Conservation (phyloP, 331 rosid species). For the Quercus phellos region DNA sequence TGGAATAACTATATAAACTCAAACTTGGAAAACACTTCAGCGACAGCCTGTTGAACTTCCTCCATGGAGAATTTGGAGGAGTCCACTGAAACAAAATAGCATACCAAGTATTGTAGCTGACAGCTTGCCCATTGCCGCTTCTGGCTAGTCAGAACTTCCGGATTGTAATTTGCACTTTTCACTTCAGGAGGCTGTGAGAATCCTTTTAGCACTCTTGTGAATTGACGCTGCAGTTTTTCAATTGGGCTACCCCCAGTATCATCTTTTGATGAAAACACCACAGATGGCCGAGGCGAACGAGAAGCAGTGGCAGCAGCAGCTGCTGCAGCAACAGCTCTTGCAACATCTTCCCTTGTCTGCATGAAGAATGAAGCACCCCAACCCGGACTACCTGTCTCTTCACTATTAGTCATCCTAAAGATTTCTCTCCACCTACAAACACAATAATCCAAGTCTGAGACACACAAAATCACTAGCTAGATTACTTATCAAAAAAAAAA, state of each 20-base stretch:
- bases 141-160: constrained; percentile 82
- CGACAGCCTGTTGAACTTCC: constrained; percentile 7
- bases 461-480: neutral
- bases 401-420: constrained; percentile 45
- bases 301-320: constrained; percentile 53
- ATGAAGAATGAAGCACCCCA: constrained; percentile 62
- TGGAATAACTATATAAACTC: neutral
- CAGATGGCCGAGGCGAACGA: constrained; percentile 57
- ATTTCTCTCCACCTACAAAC: constrained; percentile 39
- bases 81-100: constrained; percentile 17
- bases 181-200: constrained; percentile 59
- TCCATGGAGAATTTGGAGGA: neutral
- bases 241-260: constrained; percentile 59
- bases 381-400: constrained; percentile 62
- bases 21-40: constrained; percentile 1
- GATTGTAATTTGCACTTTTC: constrained; percentile 62
- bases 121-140: constrained; percentile 97
- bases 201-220: constrained; percentile 63
- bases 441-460: constrained; percentile 7
- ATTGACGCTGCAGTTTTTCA: constrained; percentile 65
- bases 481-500: neutral
- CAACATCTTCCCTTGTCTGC: constrained; percentile 70
- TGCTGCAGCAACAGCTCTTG: constrained; percentile 61
- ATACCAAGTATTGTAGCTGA: constrained; percentile 77
- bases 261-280: constrained; percentile 57